Percentiles rank a stretch among this genome's conserved stretches.
phyloP scores from a whole-genome alignment of 208 protist genomes.

The Trichomonas vaginalis region DNA sequence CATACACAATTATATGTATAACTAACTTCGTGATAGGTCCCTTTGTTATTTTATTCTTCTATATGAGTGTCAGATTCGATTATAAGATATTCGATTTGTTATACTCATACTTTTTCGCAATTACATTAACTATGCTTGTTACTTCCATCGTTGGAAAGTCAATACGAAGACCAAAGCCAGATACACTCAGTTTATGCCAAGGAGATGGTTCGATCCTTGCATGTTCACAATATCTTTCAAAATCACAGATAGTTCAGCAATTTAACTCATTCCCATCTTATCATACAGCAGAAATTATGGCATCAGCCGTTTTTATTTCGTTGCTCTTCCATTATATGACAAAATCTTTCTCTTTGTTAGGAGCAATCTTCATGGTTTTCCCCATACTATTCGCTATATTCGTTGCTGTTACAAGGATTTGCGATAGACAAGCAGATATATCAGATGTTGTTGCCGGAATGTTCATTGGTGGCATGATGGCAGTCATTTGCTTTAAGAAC shows the following conservation, averaged over 20 bases:
- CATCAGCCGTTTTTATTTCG: neutral
- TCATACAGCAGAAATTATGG: neutral
- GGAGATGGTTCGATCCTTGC: neutral
- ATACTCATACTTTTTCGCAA: neutral
- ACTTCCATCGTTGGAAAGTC: neutral
- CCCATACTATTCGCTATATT: neutral
- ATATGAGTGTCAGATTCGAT: neutral
- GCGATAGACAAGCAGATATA: neutral
- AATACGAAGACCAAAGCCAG: neutral
- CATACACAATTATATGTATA: neutral
- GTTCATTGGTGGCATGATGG: neutral
- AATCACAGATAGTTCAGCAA: neutral
- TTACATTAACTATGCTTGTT: neutral
- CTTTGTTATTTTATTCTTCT: neutral
- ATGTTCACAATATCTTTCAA: neutral
- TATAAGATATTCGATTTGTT: neutral
- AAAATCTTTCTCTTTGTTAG: neutral
- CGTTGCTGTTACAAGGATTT: neutral
- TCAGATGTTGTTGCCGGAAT: neutral
- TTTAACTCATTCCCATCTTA: neutral
- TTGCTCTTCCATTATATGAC: neutral
- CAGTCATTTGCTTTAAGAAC: neutral
- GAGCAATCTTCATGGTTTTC: too few species aligned
- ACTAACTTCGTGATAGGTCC: neutral
- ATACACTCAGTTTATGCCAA: neutral